Base-by-base conservation (phyloP, 2,329 filamentous ascomycete species). In the Shiraia bambusicola region DNA sequence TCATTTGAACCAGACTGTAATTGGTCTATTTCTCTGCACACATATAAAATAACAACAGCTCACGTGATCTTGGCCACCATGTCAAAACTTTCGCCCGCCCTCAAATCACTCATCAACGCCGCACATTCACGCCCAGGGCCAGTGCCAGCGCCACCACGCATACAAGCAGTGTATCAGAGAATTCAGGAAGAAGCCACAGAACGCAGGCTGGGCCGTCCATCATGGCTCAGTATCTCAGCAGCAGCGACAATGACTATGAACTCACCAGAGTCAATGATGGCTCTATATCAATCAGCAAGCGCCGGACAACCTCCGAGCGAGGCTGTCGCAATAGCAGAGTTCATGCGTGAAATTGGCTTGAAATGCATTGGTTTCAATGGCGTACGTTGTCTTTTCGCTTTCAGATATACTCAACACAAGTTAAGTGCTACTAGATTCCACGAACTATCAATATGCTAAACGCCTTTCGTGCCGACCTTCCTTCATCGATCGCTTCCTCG, bases 231-330 rank as follows among this genome's bases (percentile, higher is more conserved):
- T 17, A 52, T 67, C 13, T 58, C 57, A 8, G 86, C 88, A 1
- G 88, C 88, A 24, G 84, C 88, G 13, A 89, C 87, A 2, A 87
- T 92, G 72, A 93, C 88, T 1, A 82, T 93, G 74, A 93, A 94
- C 73, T 90, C 87, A 2, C 88, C 88, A 16, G 84, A 87, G 42
- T 86, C 87, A 3, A 79, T 92, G 52, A 71, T 80, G 3, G 69
- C 78, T 15, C 77, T 91, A 10, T 83, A 82, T 69, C 60, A 76
- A 33, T 57, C 72, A 14, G 56, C 42, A 14, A 63, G 45, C 31
- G 49, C 44, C 15, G 54, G 51, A 6, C 55, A 59, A 32, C 45
- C 52, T 14, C 47, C 47, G 12, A 58, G 58, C 30, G 63, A 70
- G 25, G 63, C 70, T 11, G 70, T 78, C 2, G 71, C 75, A 17